Evolutionary conservation across 352 stramenopile species (phyloP).

Genomic region (Phytophthora crassamura): DNA sequence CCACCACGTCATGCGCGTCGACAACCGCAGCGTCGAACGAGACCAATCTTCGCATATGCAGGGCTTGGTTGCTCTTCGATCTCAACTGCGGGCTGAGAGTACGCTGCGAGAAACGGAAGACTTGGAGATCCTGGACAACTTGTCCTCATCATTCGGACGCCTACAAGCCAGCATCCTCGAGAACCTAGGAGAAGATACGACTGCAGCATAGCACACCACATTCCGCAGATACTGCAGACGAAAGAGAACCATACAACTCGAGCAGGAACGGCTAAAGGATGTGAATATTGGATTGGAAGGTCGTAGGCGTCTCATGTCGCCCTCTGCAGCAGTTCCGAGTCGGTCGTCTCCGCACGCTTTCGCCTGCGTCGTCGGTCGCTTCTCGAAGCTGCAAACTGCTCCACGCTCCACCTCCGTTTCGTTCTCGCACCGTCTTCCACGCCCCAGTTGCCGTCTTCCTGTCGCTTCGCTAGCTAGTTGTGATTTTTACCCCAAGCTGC

Average conservation of each 20-base stretch:
- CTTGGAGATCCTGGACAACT: constrained; percentile 80
- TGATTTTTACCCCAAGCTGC: constrained; percentile 50
- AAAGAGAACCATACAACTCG: constrained; percentile 29
- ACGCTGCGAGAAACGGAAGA: constrained; percentile 71
- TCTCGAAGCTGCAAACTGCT: constrained; percentile 6
- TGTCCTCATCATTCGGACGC: constrained; percentile 75
- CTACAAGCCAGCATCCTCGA: constrained; percentile 85
- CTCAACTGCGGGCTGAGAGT: constrained; percentile 61
- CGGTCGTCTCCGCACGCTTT: constrained; percentile 24
- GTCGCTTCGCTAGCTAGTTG: constrained; percentile 46
- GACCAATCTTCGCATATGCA: constrained; percentile 58
- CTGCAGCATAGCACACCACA: constrained; percentile 12
- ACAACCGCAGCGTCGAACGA: constrained; percentile 62
- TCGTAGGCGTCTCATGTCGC: constrained; percentile 32
- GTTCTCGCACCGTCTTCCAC: constrained; percentile 26
- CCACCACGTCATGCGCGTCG: constrained; percentile 70
- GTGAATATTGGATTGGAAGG: constrained; percentile 55
- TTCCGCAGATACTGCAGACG: not conserved
- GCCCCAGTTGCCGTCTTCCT: constrained; percentile 33
- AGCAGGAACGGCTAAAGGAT: constrained; percentile 39
- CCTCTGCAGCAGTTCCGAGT: constrained; percentile 5
- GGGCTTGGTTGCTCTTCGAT: constrained; percentile 54
- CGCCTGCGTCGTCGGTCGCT: constrained; percentile 22
- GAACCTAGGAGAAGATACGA: constrained; percentile 71
- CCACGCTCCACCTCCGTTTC: constrained; percentile 25